These are phyloP conservation scores for Populus hybrid DNA, from an alignment of 441 rosid species.

Conservation along the genomic window DNA sequence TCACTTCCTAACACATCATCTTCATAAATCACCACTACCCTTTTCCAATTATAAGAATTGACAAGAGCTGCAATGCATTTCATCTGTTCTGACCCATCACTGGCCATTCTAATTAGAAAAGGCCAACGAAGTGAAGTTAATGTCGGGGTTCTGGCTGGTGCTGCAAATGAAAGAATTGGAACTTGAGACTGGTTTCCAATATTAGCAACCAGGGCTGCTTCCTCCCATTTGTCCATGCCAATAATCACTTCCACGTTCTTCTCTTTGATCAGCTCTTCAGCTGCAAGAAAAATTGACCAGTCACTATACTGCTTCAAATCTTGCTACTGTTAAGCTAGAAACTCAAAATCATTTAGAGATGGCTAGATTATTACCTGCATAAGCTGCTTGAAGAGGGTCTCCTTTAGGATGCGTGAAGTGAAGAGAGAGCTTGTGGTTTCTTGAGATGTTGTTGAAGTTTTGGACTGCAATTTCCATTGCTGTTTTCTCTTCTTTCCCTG, in stretches of 20 bases:
- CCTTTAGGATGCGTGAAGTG: too few relatives aligned
- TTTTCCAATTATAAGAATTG: too few relatives aligned
- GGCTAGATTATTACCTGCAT: too few relatives aligned
- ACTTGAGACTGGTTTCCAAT: constrained; percentile 28
- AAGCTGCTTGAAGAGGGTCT: too few relatives aligned
- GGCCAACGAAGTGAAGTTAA: constrained; percentile 28
- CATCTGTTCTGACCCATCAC: constrained; percentile 1
- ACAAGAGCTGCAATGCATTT: too few relatives aligned
- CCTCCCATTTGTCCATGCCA: constrained; percentile 44
- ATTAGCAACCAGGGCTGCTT: constrained; percentile 33
- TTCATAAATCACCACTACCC: too few relatives aligned
- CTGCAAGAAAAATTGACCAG: constrained; percentile 19
- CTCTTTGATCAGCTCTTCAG: constrained; percentile 29
- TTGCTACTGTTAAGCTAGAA: neutral
- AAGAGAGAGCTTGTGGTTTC: too few relatives aligned
- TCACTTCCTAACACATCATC: too few relatives aligned
- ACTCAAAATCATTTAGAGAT: neutral
- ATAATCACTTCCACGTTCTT: constrained; percentile 32
- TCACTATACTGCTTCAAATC: neutral
- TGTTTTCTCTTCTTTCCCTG: constrained; percentile 28
- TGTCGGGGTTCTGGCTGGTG: constrained; percentile 13
- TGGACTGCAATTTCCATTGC: constrained; percentile 36
- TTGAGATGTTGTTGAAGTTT: constrained; percentile 16
- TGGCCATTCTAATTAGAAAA: constrained; percentile 29
- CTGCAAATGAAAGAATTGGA: constrained; percentile 37